Evolutionary conservation across 2,329 filamentous ascomycete species (phyloP), one percentile per base, ranked within the genome.

Genomic region (Orbilia ellipsospora): DNA sequence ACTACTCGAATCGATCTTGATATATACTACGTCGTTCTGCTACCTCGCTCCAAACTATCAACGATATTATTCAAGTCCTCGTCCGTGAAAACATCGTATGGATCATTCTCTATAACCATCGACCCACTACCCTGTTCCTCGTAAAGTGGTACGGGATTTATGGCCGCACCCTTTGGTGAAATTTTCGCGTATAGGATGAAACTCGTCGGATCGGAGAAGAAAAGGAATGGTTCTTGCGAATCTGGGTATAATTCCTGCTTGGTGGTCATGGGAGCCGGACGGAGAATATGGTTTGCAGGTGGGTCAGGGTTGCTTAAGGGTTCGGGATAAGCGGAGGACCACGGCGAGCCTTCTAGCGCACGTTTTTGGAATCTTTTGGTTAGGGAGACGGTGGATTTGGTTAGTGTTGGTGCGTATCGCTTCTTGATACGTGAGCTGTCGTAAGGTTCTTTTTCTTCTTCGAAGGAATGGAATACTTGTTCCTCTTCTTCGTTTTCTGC

Each of bases 141-240:
- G 2, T 42, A 23, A 6, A 52, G 13, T 18, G 45, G 44, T 1
- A 40, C 7, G 16, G 52, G 45, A 20, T 23, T 15, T 8, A 12
- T 10, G 1, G 48, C 6, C 10, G 12, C 18, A 10, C 7, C 28
- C 26, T 63, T 54, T 23, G 60, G 48, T 20, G 42, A 16, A 5
- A 54, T 18, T 26, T 44, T 63, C 13, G 26, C 28, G 15, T 54
- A 40, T 2, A 63, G 4, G 15, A 48, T 63, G 28, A 63, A 63
- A 28, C 60, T 63, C 5, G 45, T 28, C n/a, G 60, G 60, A 4
- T 63, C 60, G 28, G 36, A 45, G 26, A 63, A 63, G 48, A 61
- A 36, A 10, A 18, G 13, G 57, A 50, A 61, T 1, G 57, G 57
- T 45, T 48, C 20, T 36, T 61, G 57, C 10, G 57, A 61, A 13